phyloP scores from a whole-genome alignment of 2,329 filamentous ascomycete genomes.

The Fusarium sp. region DNA sequence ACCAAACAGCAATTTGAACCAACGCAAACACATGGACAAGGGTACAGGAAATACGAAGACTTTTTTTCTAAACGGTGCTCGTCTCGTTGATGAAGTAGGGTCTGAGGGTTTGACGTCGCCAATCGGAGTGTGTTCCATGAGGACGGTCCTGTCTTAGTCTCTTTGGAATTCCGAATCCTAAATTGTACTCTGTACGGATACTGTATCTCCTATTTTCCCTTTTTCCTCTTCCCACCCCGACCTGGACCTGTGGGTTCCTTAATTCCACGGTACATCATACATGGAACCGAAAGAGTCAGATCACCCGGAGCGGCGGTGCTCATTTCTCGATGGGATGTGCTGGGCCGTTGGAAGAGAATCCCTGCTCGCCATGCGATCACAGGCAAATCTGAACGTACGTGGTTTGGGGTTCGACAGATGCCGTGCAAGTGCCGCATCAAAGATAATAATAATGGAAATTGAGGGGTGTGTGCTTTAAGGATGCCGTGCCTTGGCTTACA shows the following conservation, averaged over 20 bases:
- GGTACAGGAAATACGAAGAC: constrained; percentile 35
- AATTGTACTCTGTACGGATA: no score
- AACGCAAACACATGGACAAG: constrained; percentile 24
- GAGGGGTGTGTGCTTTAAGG: background rate
- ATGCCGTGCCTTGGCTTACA: background rate
- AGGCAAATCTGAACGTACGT: constrained; percentile 12
- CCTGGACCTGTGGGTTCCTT: constrained; percentile 22
- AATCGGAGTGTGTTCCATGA: constrained; percentile 48
- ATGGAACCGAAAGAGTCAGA: constrained; percentile 40
- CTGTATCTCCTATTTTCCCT: constrained; percentile 20
- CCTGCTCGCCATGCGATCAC: constrained; percentile 41
- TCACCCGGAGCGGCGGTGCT: constrained; percentile 27
- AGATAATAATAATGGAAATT: background rate
- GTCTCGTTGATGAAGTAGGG: constrained; percentile 27
- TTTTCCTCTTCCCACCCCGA: constrained; percentile 17
- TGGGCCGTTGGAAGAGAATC: constrained; percentile 22
- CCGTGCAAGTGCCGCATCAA: constrained; percentile 36
- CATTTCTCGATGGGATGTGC: constrained; percentile 22
- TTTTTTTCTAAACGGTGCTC: constrained; percentile 26
- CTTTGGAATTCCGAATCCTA: constrained; percentile 29
- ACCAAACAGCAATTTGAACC: constrained; percentile 15
- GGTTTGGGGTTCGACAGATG: constrained; percentile 28
- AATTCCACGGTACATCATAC: constrained; percentile 22
- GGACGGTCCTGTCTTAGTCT: constrained; percentile 45
- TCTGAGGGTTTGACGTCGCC: constrained; percentile 32